phyloP scores from a whole-genome alignment of 2,329 filamentous ascomycete species.

The Colletotrichum graminicola region DNA sequence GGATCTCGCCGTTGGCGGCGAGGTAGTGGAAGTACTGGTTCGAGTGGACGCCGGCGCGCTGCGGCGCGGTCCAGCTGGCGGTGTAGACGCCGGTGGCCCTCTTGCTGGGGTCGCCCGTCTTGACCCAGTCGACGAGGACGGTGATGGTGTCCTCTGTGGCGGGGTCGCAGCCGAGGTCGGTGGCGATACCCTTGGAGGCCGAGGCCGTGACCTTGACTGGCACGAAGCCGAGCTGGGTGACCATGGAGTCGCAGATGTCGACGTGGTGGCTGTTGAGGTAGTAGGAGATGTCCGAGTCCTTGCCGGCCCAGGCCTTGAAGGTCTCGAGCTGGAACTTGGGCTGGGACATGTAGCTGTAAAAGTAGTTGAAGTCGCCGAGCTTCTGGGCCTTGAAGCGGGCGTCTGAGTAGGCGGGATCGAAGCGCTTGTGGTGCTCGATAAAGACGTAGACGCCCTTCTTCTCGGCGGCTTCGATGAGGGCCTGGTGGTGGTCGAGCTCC shows the following conservation, averaged over 20 bases:
- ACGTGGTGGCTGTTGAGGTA: constrained; percentile 97
- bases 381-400: constrained; percentile 81
- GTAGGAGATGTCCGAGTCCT: constrained; percentile 93
- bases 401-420: constrained; percentile 92
- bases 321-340: constrained; percentile 92
- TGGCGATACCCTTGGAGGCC: constrained; percentile 83
- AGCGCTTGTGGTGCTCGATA: constrained; percentile 97
- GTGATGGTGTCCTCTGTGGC: constrained; percentile 95
- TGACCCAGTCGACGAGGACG: constrained; percentile 88
- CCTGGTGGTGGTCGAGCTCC: constrained; percentile 81
- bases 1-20: constrained; percentile 84
- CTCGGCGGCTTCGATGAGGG: constrained; percentile 78
- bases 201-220: constrained; percentile 85
- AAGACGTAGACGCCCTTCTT: constrained; percentile 89
- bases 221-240: constrained; percentile 76
- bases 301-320: constrained; percentile 94
- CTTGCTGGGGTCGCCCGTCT: constrained; percentile 75
- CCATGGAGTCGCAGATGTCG: constrained; percentile 94
- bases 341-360: constrained; percentile 97
- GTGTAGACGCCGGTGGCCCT: constrained; percentile 91
- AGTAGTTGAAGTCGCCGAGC: constrained; percentile 97
- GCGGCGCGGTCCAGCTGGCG: constrained; percentile 93
- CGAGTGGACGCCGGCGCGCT: constrained; percentile 93
- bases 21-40: constrained; percentile 99
- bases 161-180: constrained; percentile 80